Evolutionary conservation across 768 basidiomycete species (phyloP).

Genomic region (Peribolospora kevripleyi): DNA sequence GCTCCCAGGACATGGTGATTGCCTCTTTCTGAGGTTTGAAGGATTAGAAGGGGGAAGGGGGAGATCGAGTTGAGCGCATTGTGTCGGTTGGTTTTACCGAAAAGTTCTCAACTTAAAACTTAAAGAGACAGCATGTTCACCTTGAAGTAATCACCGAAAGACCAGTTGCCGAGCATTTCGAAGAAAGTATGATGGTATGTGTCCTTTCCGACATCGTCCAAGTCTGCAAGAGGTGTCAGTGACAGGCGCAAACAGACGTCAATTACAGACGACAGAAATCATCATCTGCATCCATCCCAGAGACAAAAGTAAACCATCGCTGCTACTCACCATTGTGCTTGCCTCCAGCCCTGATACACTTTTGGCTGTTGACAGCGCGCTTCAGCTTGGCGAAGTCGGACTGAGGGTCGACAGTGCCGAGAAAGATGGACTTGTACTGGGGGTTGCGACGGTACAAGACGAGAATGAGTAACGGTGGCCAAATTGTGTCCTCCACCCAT

Average conservation of each 20-base stretch:
- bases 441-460: not conserved
- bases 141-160: conserved; percentile 99
- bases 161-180: conserved; percentile 99
- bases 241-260: not conserved
- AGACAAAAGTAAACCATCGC: not conserved
- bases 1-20: conserved; percentile 75
- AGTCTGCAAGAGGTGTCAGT: conserved; percentile 29
- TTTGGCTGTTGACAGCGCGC: conserved; percentile 87
- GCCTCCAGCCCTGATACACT: conserved; percentile 94
- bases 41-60: not conserved
- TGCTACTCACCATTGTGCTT: conserved; percentile 67
- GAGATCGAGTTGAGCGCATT: not conserved
- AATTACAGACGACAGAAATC: not conserved
- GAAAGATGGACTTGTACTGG: conserved; percentile 87
- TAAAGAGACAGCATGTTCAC: conserved; percentile 20
- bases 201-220: conserved; percentile 97
- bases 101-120: not conserved
- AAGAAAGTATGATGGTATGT: conserved; percentile 62
- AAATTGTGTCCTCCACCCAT: not conserved
- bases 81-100: not conserved
- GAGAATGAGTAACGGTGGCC: not conserved
- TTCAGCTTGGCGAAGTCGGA: conserved; percentile 74
- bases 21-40: conserved; percentile 50
- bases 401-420: conserved; percentile 90
- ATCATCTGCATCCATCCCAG: not conserved